Evolutionary conservation across 805 yeast species (phyloP), one percentile per base, ranked within the genome.

Genomic region (Kluyveromyces nonfermentans): DNA sequence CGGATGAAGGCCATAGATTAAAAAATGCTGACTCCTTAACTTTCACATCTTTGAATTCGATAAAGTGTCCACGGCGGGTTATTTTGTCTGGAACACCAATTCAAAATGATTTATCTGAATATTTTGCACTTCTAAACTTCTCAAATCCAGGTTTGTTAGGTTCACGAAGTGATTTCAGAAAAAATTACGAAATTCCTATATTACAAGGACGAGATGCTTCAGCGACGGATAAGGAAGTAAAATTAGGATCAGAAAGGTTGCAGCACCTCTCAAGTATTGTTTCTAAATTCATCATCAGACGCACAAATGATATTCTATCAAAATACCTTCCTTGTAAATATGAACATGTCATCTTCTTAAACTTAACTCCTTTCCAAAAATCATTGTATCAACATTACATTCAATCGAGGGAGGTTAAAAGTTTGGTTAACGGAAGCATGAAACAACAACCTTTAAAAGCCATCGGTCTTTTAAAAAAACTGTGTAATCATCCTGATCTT

Each of bases 1-100:
- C 90, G 8, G 94, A 85, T 57, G 94, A 84, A 64, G 94, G 94
- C 10, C 94, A 84, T 58, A 68, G 93, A 46, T 67, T 85, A 51
- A 84, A 84, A 54, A 84, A 90, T 60, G 95, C 95, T 15, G 97
- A 90, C 32, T 87, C 96, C 1, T 73, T 82, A 43, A 93, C 98
- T 0, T 90, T 88, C 54, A 85, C 86, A 0, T 86, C 97, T 0
- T 71, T 90, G 34, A 80, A 86, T 55, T 75, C 87, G n/a, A 72
- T 93, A 44, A 78, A 82, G 41, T 90, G 95, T 59, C 79, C 82
- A 40, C 72, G 98, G 55, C 73, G 98, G 46, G 97, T 90, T 7
- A 90, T 90, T 50, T 67, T 90, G 18, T 86, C 96, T 1, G 98
- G 98, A 33, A 90, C 98, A 0, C 98, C 98, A 0, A 89, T 90